Evolutionary conservation across 1,284 basidiomycete genomes (phyloP).

Genomic region (Anthracocystis panici-leucophaei): DNA sequence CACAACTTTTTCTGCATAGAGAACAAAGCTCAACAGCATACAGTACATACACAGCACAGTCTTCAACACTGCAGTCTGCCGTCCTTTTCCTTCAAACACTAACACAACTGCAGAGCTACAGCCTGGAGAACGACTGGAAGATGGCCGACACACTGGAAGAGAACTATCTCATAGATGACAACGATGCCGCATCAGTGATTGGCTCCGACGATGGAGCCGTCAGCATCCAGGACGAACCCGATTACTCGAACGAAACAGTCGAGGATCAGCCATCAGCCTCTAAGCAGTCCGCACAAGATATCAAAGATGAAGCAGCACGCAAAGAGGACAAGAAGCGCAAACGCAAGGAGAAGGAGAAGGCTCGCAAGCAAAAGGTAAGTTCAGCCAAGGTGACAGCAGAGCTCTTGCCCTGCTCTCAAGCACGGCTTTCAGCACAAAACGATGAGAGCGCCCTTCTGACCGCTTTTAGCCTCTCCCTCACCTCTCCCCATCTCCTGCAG

Average conservation of each 20-base stretch:
- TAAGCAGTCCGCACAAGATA: constrained; percentile 5
- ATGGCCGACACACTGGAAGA: constrained; percentile 64
- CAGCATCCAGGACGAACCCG: constrained; percentile 34
- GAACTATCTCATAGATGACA: constrained; percentile 57
- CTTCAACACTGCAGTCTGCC: constrained; percentile 1
- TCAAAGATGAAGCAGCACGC: constrained; percentile 44
- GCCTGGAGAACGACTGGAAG: background rate
- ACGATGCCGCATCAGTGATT: constrained; percentile 32
- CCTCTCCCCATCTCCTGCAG: constrained; percentile 16
- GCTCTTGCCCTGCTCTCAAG: no score
- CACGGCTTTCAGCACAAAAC: background rate
- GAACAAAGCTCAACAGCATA: constrained; percentile 8
- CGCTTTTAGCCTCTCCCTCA: background rate
- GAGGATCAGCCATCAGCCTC: background rate
- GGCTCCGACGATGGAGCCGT: constrained; percentile 49
- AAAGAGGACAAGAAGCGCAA: constrained; percentile 59
- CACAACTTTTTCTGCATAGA: constrained; percentile 18
- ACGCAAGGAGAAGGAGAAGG: constrained; percentile 56
- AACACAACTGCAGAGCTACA: background rate
- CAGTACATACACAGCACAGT: background rate
- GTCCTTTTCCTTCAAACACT: background rate
- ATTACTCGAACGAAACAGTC: constrained; percentile 8
- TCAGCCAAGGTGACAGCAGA: background rate
- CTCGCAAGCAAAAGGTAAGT: constrained; percentile 58
- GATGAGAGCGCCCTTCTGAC: background rate